Evolutionary conservation across 2,329 filamentous ascomycete genomes (phyloP), one percentile per base, ranked within the genome.

Genomic region (Paracoccidioides lutzii): DNA sequence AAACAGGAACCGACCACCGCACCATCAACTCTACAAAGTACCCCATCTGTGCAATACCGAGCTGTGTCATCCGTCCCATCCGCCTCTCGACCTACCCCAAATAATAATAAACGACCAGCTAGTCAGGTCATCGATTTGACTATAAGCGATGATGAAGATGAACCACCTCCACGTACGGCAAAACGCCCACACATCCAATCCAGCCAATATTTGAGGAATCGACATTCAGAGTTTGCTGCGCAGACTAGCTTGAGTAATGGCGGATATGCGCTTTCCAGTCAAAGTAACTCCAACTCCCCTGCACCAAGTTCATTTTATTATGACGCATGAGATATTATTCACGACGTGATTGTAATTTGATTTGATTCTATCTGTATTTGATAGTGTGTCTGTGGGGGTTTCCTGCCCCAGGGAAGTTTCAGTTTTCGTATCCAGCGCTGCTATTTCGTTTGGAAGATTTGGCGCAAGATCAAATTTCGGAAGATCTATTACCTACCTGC

Each of bases 101-200:
- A 8, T 15, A 70, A 66, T 45, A 73, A 68, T 46, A 81, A 80
- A 61, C 68, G 77, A 55, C 65, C 75, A 12, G 71, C 71, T 35
- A 66, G 73, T 15, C 69, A 73, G 58, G 71, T 80, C n/a, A 79
- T 80, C 58, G 78, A 81, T 60, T 66, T 81, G 43, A 80, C 77
- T 3, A 70, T 72, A 12, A 79, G 76, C 61, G 77, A 76, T 50
- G 76, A 78, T 55, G 72, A 75, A 14, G 76, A 79, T 44, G 73
- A 75, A 42, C 73, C 75, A 42, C 67, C 74, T n/a, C 58, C 60
- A 30, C 64, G 66, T 35, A 63, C 69, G 50, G 45, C 65, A n/a
- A 71, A 73, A 60, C 64, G 69, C 38, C 67, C 59, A 30, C 28
- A 52, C 28, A 41, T 35, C 58, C 63, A 43, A 57, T 63, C 33